phyloP scores from a whole-genome alignment of 202 grass and related monocot species.

The Setaria italica region DNA sequence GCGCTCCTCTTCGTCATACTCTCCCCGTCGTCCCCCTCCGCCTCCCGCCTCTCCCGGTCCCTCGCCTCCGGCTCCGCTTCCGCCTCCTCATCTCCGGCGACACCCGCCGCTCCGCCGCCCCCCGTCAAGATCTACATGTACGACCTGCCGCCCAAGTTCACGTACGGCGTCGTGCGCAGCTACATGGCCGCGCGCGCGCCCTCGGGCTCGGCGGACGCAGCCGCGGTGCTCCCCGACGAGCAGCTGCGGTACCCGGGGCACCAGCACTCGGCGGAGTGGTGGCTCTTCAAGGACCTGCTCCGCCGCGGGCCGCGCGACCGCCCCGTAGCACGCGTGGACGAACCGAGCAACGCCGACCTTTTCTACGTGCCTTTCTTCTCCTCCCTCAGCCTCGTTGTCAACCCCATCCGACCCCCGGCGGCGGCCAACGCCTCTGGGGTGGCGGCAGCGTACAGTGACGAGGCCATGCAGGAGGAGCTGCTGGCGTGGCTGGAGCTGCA shows the following conservation, averaged over 20 bases:
- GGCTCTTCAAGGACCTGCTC: constrained; percentile 74
- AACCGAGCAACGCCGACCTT: constrained; percentile 75
- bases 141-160: constrained; percentile 81
- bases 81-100: constrained; percentile 15
- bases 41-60: constrained; percentile 47
- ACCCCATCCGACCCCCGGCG: constrained; percentile 61
- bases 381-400: constrained; percentile 92
- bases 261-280: constrained; percentile 99
- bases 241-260: constrained; percentile 82
- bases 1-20: constrained; percentile 64
- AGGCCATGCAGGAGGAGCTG: constrained; percentile 83
- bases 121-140: constrained; percentile 89
- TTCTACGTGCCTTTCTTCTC: constrained; percentile 98
- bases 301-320: constrained; percentile 40
- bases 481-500: constrained; percentile 78
- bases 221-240: constrained; percentile 31
- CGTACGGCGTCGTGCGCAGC: constrained; percentile 84
- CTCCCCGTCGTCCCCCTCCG: constrained; percentile 42
- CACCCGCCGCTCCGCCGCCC: background rate
- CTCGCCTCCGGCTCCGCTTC: constrained; percentile 28
- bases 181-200: constrained; percentile 64
- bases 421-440: constrained; percentile 37
- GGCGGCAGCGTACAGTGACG: constrained; percentile 61
- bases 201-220: constrained; percentile 31
- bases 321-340: constrained; percentile 59